These are phyloP conservation scores for Plasmodium falciparum DNA, from an alignment of 169 alveolate species.

Conservation along the genomic window DNA sequence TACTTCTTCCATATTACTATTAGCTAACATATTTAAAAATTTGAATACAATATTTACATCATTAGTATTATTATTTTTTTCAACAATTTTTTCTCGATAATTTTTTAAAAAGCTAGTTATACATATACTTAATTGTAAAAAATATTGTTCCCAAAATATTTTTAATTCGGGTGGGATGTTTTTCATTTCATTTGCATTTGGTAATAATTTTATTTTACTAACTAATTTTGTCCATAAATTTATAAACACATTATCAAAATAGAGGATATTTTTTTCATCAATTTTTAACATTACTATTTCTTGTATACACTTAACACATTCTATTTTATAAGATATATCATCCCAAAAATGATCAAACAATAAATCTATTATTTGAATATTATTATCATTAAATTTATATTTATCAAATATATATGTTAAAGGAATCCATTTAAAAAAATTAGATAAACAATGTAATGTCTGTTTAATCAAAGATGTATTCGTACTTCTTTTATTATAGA, in stretches of 20 bases:
- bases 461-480: conserved; percentile 90
- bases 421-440: conserved; percentile 96
- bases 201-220: conserved; percentile 84
- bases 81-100: conserved; percentile 81
- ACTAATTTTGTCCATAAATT: conserved; percentile 88
- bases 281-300: conserved; percentile 92
- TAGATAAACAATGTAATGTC: conserved; percentile 93
- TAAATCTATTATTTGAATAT: conserved; percentile 83
- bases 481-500: conserved; percentile 87
- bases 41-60: conserved; percentile 80
- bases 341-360: conserved; percentile 93
- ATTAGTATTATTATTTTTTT: conserved; percentile 78
- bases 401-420: conserved; percentile 93
- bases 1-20: conserved; percentile 94
- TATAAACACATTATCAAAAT: conserved; percentile 81
- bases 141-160: conserved; percentile 91
- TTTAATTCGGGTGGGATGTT: conserved; percentile 84
- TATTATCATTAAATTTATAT: conserved; percentile 80
- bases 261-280: conserved; percentile 80
- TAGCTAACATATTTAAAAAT: conserved; percentile 80
- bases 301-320: conserved; percentile 93
- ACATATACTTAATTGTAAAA: conserved; percentile 87
- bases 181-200: conserved; percentile 88
- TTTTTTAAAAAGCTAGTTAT: conserved; percentile 87
- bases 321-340: conserved; percentile 90